These are phyloP conservation scores for Podila minutissima DNA, from an alignment of 192 early-diverging fungal genomes.

Conservation along the genomic window DNA sequence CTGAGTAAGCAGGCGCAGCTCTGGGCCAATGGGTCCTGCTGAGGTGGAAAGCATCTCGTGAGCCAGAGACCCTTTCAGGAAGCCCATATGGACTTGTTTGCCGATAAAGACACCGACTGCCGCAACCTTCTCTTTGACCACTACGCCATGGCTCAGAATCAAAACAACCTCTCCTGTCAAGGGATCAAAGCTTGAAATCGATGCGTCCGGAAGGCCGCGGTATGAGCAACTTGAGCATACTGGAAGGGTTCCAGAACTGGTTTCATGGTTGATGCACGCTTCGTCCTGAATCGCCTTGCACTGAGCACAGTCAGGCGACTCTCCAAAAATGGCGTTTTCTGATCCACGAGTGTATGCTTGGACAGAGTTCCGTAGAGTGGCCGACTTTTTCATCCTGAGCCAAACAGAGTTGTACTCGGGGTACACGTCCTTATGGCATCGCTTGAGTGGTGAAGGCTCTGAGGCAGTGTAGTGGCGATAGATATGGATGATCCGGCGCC, in stretches of 20 bases:
- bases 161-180: slow-evolving; percentile 19
- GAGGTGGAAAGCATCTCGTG: slow-evolving; percentile 36
- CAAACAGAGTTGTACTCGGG: slow-evolving; percentile 44
- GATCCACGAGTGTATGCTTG: slow-evolving; percentile 6
- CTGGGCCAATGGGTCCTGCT: neutral
- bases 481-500: slow-evolving; percentile 44
- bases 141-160: slow-evolving; percentile 32
- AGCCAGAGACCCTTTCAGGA: slow-evolving; percentile 40
- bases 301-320: neutral
- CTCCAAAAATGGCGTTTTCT: neutral
- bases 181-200: slow-evolving; percentile 27
- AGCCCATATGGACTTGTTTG: slow-evolving; percentile 47
- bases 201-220: slow-evolving; percentile 38
- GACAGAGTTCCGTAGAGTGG: slow-evolving; percentile 34
- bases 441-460: slow-evolving; percentile 40
- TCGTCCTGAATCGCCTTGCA: slow-evolving; percentile 2
- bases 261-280: neutral
- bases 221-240: slow-evolving; percentile 27
- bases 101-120: slow-evolving; percentile 50
- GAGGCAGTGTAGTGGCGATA: slow-evolving; percentile 38
- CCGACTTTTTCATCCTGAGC: slow-evolving; percentile 34
- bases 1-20: neutral
- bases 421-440: slow-evolving; percentile 51
- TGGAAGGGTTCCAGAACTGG: neutral
- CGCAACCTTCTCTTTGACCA: slow-evolving; percentile 33